phyloP scores from a whole-genome alignment of 1,139 yeast genomes.

The Yamadazyma membranifaciens region DNA sequence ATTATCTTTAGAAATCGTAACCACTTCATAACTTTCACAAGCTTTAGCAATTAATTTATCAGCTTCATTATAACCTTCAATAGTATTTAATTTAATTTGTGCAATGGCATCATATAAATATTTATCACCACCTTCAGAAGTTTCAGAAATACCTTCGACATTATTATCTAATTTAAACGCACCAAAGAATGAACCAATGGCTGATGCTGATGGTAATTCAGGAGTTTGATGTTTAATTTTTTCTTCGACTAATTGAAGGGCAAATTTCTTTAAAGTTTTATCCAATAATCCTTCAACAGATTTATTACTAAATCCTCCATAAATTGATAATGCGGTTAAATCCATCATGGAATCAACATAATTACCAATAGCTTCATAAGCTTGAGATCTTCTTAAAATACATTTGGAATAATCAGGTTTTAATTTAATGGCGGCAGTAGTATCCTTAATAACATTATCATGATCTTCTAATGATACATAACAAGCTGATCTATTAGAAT shows the following conservation, averaged over 20 bases:
- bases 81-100: slow-evolving; percentile 60
- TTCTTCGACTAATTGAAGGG: slow-evolving; percentile 64
- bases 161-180: slow-evolving; percentile 52
- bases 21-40: slow-evolving; percentile 49
- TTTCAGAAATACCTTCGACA: slow-evolving; percentile 52
- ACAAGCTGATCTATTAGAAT: slow-evolving; percentile 95
- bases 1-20: slow-evolving; percentile 32
- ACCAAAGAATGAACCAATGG: slow-evolving; percentile 82
- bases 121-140: slow-evolving; percentile 55
- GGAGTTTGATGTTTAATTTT: slow-evolving; percentile 52
- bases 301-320: slow-evolving; percentile 77
- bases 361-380: slow-evolving; percentile 77
- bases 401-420: slow-evolving; percentile 93
- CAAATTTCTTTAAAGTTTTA: slow-evolving; percentile 78
- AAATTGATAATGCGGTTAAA: slow-evolving; percentile 77
- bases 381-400: slow-evolving; percentile 72
- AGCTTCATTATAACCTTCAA: slow-evolving; percentile 74
- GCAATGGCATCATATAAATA: slow-evolving; percentile 68
- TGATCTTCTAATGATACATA: slow-evolving; percentile 77
- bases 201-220: slow-evolving; percentile 80
- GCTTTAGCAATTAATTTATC: slow-evolving; percentile 70
- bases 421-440: slow-evolving; percentile 78
- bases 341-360: slow-evolving; percentile 89
- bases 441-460: slow-evolving; percentile 82
- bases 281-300: slow-evolving; percentile 81